A percentile compares a stretch with the other conserved stretches of the same genome.
Evolutionary conservation across 2,329 filamentous ascomycete genomes (phyloP).

Genomic region (Stagonosporopsis cucurbitacearum): DNA sequence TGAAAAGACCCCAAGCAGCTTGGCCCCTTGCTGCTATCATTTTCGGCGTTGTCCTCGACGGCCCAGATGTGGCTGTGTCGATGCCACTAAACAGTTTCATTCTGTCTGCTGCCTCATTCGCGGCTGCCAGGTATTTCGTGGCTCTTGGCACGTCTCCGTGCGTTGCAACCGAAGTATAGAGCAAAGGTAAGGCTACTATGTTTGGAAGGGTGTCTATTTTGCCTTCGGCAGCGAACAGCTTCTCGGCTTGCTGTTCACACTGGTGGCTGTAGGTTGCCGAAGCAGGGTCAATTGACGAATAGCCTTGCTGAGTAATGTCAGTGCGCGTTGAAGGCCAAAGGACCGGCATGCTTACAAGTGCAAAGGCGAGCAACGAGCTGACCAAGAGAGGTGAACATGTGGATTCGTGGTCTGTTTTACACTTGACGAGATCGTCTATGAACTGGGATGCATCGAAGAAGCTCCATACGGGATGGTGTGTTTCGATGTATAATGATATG

Average conservation of each 20-base stretch:
- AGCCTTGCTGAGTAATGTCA: conserved; percentile 10
- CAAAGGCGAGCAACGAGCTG: conserved; percentile 17
- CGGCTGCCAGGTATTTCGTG: conserved; percentile 11
- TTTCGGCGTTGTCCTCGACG: conserved; percentile 7
- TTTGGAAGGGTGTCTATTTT: conserved; percentile 6
- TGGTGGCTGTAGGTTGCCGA: conserved; percentile 11
- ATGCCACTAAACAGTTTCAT: conserved; percentile 17
- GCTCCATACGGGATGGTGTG: conserved; percentile 19
- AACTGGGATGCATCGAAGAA: conserved; percentile 22
- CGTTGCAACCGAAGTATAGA: conserved; percentile 14
- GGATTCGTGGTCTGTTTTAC: conserved; percentile 3
- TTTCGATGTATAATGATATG: conserved; percentile 21
- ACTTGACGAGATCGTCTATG: conserved; percentile 15
- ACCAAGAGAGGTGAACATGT: conserved; percentile 18
- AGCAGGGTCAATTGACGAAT: conserved; percentile 11
- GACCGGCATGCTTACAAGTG: conserved; percentile 9
- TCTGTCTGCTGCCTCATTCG: conserved; percentile 9
- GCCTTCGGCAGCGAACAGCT: conserved; percentile 13
- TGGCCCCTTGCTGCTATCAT: conserved; percentile 13
- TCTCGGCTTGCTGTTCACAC: conserved; percentile 20
- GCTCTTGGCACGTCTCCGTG: conserved; percentile 19
- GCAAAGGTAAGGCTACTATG: conserved; percentile 14
- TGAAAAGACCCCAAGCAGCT: conserved; percentile 21
- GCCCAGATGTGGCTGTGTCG: conserved; percentile 6
- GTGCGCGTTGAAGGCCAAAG: background rate